A percentile compares a stretch with the other conserved stretches of the same genome.
Conservation (phyloP, 1,284 basidiomycete genomes). For the Exobasidium cylindrosporum region DNA sequence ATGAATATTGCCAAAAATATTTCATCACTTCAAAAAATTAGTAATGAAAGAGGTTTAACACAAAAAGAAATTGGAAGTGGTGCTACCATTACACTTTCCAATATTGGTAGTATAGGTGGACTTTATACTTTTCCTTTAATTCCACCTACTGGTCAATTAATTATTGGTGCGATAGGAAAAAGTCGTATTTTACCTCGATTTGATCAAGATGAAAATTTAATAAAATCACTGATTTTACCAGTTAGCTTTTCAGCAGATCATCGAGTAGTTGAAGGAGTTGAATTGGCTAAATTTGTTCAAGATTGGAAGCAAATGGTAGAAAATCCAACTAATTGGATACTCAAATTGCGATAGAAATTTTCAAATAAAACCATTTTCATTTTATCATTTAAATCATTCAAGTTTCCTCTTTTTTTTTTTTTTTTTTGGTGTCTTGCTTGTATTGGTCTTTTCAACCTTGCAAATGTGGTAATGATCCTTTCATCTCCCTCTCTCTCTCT, state of each 20-base stretch:
- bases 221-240: conserved; percentile 27
- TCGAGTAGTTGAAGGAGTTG: conserved; percentile 85
- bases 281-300: conserved; percentile 85
- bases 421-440: too few species aligned
- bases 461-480: too few species aligned
- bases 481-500: not conserved
- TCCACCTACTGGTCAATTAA: conserved; percentile 81
- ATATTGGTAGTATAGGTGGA: conserved; percentile 56
- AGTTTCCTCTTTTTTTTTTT: too few species aligned
- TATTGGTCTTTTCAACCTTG: too few species aligned
- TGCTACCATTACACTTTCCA: conserved; percentile 79
- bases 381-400: too few species aligned
- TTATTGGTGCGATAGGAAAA: conserved; percentile 79
- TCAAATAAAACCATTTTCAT: too few species aligned
- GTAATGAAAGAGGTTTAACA: conserved; percentile 17
- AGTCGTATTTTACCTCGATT: conserved; percentile 32
- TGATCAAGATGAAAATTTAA: conserved; percentile 15
- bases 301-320: conserved; percentile 82
- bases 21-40: conserved; percentile 24
- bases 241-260: conserved; percentile 68
- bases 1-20: conserved; percentile 61
- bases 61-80: conserved; percentile 64
- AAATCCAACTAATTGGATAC: conserved; percentile 71
- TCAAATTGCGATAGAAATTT: too few species aligned
- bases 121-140: conserved; percentile 61